Base-by-base conservation (phyloP, 2,329 filamentous ascomycete genomes). In the Alternaria viburni region DNA sequence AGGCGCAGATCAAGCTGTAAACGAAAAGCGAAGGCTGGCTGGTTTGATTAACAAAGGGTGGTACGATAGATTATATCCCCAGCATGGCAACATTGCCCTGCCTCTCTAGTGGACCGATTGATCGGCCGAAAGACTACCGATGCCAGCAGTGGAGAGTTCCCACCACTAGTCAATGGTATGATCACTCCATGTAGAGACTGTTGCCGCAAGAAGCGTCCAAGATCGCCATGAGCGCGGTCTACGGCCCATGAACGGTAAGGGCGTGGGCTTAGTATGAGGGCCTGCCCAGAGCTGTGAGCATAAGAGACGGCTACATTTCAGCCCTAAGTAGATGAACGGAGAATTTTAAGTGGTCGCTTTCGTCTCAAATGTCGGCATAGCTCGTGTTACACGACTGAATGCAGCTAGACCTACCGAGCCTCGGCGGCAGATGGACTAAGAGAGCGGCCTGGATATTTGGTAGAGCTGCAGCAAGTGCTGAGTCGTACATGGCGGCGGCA, bases 111-210 rank as follows among this genome's bases (percentile, higher is more conserved):
- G 54, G 62, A 54, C 54, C 62, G 57, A 71, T 68, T 44, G 50
- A 49, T 58, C 56, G 57, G 19, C 44, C 60, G 59, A 52, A 45
- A 59, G 49, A 54, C 59, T 47, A 57, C 49, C 56, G 57, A 52
- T 57, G 64, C 61, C 59, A 68, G 61, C 36, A 65, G 67, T 71
- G 63, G 62, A 72, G 55, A 67, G 60, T 57, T 71, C 55, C 66
- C 67, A 70, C 62, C 59, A 69, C 65, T 64, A 67, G 62, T 28
- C 50, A 12, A 45, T 63, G 61, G 51, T 47, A 69, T 60, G 57
- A 62, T 68, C 45, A 62, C 49, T 57, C 65, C 58, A 65, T 64
- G 59, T 62, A 44, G 47, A 57, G 54, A 59, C 45, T 54, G 45
- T 47, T 59, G 57, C 55, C 54, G 49, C 54, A 64, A 56, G 30